Conservation (phyloP, 169 alveolate genomes). For the Babesia divergens region DNA sequence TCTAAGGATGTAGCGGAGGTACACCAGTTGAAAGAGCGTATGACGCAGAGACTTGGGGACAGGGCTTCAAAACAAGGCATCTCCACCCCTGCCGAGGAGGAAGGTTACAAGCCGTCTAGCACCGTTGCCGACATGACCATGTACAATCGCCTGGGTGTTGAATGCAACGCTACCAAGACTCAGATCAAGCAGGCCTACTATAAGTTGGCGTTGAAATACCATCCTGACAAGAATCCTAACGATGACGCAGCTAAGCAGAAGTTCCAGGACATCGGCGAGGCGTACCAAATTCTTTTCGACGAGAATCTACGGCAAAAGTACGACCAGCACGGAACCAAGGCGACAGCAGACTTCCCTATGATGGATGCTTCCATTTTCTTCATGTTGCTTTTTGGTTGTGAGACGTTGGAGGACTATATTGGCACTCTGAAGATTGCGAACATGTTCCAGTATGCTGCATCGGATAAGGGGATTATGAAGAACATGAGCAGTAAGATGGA, state of each 20-base stretch:
- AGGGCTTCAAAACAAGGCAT: background rate
- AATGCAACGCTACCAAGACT: constrained; percentile 77
- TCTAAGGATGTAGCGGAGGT: constrained; percentile 16
- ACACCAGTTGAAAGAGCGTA: background rate
- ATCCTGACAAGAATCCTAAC: constrained; percentile 89
- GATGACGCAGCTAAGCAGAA: constrained; percentile 66
- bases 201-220: constrained; percentile 88
- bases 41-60: background rate
- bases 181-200: constrained; percentile 88
- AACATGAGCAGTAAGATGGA: constrained; percentile 35
- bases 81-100: background rate
- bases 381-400: constrained; percentile 73
- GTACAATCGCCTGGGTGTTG: constrained; percentile 63
- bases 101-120: constrained; percentile 5
- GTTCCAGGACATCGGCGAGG: constrained; percentile 74
- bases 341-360: constrained; percentile 42
- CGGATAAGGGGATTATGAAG: background rate
- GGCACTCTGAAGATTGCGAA: constrained; percentile 68
- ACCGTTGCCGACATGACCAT: constrained; percentile 62
- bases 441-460: constrained; percentile 38
- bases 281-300: constrained; percentile 70
- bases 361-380: constrained; percentile 66
- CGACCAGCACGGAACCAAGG: constrained; percentile 61
- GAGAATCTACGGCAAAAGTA: constrained; percentile 57
- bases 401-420: constrained; percentile 63